Conservation (phyloP, 1,139 yeast species). For the Sugiyamaella novakii region DNA sequence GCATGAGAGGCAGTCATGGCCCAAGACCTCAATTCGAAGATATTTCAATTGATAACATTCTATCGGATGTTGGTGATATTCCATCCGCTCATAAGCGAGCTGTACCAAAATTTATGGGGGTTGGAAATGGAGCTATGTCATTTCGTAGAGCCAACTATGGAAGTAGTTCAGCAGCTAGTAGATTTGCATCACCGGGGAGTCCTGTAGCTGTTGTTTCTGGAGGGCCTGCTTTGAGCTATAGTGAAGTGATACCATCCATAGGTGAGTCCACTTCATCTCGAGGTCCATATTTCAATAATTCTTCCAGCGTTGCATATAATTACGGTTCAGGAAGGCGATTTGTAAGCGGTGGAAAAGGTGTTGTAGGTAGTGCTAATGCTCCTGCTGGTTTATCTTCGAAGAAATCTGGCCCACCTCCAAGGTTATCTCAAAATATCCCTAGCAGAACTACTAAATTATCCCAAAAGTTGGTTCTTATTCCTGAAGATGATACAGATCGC, state of each 20-base stretch:
- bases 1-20: constrained; percentile 12
- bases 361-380: background rate
- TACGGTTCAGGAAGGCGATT: constrained; percentile 9
- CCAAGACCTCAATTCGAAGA: constrained; percentile 28
- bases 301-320: constrained; percentile 14
- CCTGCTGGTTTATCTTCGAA: background rate
- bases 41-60: constrained; percentile 43
- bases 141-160: constrained; percentile 7
- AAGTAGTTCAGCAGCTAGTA: constrained; percentile 7
- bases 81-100: constrained; percentile 71
- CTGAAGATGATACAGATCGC: constrained; percentile 53
- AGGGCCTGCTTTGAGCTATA: constrained; percentile 5
- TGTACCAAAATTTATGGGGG: constrained; percentile 21
- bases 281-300: constrained; percentile 11
- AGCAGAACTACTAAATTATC: constrained; percentile 85
- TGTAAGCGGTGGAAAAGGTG: constrained; percentile 1
- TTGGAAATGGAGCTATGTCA: background rate
- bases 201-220: constrained; percentile 11
- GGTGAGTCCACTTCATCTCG: background rate
- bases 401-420: constrained; percentile 26
- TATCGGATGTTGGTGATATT: constrained; percentile 78
- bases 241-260: background rate
- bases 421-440: constrained; percentile 66
- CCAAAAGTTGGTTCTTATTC: constrained; percentile 82
- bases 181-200: constrained; percentile 17